Evolutionary conservation across 495 filamentous ascomycete species (phyloP), one percentile per base, ranked within the genome.

Genomic region (Daldinia vernicosa): DNA sequence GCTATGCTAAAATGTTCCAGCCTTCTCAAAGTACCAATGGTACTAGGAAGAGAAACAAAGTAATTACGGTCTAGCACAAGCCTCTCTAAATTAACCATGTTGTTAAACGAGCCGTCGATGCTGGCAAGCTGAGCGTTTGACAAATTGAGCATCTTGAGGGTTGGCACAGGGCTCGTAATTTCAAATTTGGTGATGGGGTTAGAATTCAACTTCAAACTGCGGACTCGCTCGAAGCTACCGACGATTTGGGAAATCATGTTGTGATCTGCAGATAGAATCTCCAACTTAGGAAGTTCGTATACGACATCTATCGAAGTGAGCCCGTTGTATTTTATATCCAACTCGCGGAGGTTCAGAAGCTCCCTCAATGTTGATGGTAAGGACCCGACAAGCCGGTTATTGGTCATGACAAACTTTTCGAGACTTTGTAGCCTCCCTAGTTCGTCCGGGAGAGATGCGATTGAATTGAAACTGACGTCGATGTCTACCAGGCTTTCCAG

Each of bases 391-490:
- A 98, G 82, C 56, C 89, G 89, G 77, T 99, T 99, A 80, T 98
- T 99, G 0, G 95, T 98, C 74, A 96, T 93, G 83, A 93, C 94
- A 39, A 99, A 86, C 52, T 94, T 89, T 79, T 98, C 96, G 47
- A 99, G 82, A 32, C 87, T 89, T 12, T 81, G 86, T 61, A 99
- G 80, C 58, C 88, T 86, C 7, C 94, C 93, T 70, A 99, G 90
- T 56, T 91, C 87, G 32, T 87, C 81, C 0, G 93, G 93, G 28
- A 98, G 80, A 66, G 75, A 84, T 43, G 86, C 83, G 56, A 99
- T 97, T 14, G 88, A 86, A 74, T 99, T 99, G 86, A 99, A 99
- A 75, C 94, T 98, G 75, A 99, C 88, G 72, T 99, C 96, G 15
- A 99, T 88, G 75, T 99, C 95, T 33, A 97, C 91, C 28, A 99